Conservation (phyloP, 176 grass and related monocot species). For the Eremochloa ophiuroides region DNA sequence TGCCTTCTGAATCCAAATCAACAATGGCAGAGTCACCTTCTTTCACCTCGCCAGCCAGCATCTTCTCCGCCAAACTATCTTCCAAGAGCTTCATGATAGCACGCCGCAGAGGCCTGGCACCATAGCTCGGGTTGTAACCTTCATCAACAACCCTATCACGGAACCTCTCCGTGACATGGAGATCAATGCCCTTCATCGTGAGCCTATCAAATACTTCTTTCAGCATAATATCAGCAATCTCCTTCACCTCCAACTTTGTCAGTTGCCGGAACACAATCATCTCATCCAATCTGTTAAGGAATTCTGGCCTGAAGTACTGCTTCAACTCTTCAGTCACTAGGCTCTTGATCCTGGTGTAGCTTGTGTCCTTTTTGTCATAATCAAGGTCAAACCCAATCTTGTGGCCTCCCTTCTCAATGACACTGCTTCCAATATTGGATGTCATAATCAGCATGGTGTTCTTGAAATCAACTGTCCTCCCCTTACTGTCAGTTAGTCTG, state of each 20-base stretch:
- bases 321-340: constrained; percentile 89
- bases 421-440: constrained; percentile 83
- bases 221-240: constrained; percentile 96
- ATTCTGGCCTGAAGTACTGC: constrained; percentile 89
- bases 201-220: constrained; percentile 89
- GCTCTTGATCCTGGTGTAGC: constrained; percentile 89
- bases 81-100: constrained; percentile 93
- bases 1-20: constrained; percentile 80
- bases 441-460: constrained; percentile 91
- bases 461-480: constrained; percentile 89
- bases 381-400: constrained; percentile 93
- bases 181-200: constrained; percentile 72
- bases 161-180: constrained; percentile 92
- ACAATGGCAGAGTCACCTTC: constrained; percentile 93
- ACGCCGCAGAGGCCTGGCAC: constrained; percentile 74
- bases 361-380: constrained; percentile 76
- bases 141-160: constrained; percentile 80
- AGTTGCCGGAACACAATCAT: constrained; percentile 96
- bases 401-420: constrained; percentile 84
- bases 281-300: constrained; percentile 85
- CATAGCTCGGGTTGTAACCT: constrained; percentile 91
- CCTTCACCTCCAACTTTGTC: constrained; percentile 94
- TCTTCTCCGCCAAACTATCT: constrained; percentile 83
- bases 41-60: constrained; percentile 81
- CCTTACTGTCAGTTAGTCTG: constrained; percentile 86